Base-by-base conservation (phyloP, 1,284 basidiomycete species). In the Ustilago esculenta region DNA sequence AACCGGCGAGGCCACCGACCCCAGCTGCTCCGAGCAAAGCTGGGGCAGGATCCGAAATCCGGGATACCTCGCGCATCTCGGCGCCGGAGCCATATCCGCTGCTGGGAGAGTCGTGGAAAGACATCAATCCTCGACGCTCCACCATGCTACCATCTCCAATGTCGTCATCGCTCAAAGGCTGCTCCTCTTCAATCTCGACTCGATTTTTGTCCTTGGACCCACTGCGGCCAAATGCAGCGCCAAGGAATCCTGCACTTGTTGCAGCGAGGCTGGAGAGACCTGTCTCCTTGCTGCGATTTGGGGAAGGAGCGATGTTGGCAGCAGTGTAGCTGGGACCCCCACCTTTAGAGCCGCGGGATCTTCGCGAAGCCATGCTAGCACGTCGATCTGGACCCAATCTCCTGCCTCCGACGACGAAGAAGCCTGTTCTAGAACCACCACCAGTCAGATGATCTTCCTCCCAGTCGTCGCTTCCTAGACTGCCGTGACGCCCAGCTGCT, bases 341-440 rank as follows among this genome's bases (percentile, higher is more conserved):
- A 15, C 21, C 40, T 14, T 5, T 12, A 4, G 34, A 42, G 34
- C 29, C 29, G 9, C 45, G 36, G 1, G 63, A 64, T 41, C 61
- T 30, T 10, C 46, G 45, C 4, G 63, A 67, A 20, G 64, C 52
- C 6, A 52, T 51, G 25, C 56, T 60, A 2, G 51, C 57, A 5
- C 43, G 47, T 12, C 64, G 47, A 32, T 58, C 49, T 0, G 50
- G 24, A 12, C 59, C 54, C 0, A 58, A 37, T 21, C 59, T 21
- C 7, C 49, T 41, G 12, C 72, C 73, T 6, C 72, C 73, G 18
- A 74, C 72, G 32, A 76, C 72, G 32, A 76, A 72, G 61, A 76
- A 76, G 15, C 72, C 72, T 21, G 64, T 65, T 15, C 57, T 47
- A 8, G 40, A 30, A n/a, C 61, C 61, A 10, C 72, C 65, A 18